A percentile compares a stretch with the other conserved stretches of the same genome.
Evolutionary conservation across 495 filamentous ascomycete genomes (phyloP).

Genomic region (Neurospora sp.): DNA sequence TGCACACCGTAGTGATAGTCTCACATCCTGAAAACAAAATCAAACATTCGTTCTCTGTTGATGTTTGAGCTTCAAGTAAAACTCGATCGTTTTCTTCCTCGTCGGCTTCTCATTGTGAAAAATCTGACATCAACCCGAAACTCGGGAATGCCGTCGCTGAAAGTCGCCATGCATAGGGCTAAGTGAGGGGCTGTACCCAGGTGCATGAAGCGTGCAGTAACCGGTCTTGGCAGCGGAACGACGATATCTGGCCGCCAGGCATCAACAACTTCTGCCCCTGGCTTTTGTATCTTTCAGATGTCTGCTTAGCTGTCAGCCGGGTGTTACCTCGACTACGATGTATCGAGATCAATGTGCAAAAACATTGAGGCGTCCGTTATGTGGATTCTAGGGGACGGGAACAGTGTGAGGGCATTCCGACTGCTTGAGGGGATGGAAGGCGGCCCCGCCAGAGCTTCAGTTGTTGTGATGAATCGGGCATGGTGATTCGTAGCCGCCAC

Average conservation of each 20-base stretch:
- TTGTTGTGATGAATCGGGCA: neutral
- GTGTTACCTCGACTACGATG: neutral
- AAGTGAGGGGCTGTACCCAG: slow-evolving; percentile 12
- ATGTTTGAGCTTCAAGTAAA: neutral
- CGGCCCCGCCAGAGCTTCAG: neutral
- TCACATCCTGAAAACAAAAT: neutral
- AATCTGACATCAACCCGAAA: neutral
- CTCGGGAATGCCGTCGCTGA: neutral
- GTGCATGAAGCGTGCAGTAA: neutral
- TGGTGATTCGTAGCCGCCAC: neutral
- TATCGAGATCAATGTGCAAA: neutral
- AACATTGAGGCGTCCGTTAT: neutral
- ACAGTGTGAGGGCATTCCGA: neutral
- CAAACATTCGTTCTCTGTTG: neutral
- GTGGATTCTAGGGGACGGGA: neutral
- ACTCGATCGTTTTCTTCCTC: neutral
- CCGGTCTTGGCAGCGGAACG: neutral
- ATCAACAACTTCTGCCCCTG: neutral
- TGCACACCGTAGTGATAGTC: neutral
- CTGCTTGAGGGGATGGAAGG: neutral
- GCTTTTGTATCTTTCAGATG: neutral
- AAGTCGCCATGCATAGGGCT: slow-evolving; percentile 15
- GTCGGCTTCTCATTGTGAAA: neutral
- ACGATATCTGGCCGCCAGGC: slow-evolving; percentile 1
- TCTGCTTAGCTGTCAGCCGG: neutral